Conservation (phyloP, 495 filamentous ascomycete species). For the Staphylotrichum longicolle region DNA sequence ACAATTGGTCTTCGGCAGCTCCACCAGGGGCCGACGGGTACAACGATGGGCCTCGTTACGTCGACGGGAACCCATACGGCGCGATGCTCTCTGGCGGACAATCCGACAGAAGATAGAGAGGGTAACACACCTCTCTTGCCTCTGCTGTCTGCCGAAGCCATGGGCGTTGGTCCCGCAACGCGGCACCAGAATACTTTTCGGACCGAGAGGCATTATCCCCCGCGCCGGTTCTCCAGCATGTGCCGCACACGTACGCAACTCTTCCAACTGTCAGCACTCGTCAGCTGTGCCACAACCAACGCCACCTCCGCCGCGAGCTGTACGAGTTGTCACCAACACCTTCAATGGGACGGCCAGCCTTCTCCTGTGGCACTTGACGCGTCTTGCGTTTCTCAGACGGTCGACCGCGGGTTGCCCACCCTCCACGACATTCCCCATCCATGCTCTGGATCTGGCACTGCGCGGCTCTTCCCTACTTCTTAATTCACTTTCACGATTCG, state of each 20-base stretch:
- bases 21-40: slow-evolving; percentile 36
- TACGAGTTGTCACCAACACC: slow-evolving; percentile 1
- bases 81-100: slow-evolving; percentile 43
- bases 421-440: slow-evolving; percentile 9
- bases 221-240: background rate
- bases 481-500: slow-evolving; percentile 1
- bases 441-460: slow-evolving; percentile 25
- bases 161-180: slow-evolving; percentile 3
- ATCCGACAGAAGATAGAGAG: slow-evolving; percentile 37
- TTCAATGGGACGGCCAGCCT: background rate
- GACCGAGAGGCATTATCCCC: background rate
- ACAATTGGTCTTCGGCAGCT: slow-evolving; percentile 41
- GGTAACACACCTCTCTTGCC: slow-evolving; percentile 3
- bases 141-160: background rate
- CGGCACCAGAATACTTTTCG: slow-evolving; percentile 14
- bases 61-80: slow-evolving; percentile 54
- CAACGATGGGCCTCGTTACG: slow-evolving; percentile 47
- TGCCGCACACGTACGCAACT: slow-evolving; percentile 10
- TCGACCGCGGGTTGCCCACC: background rate
- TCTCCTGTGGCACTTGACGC: background rate
- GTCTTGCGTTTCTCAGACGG: background rate
- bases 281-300: slow-evolving; percentile 4
- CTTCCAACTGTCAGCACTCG: background rate
- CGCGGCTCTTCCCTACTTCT: background rate
- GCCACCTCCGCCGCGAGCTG: slow-evolving; percentile 5